Conservation (phyloP, 139 green algal species). For the Penium margaritaceum region DNA sequence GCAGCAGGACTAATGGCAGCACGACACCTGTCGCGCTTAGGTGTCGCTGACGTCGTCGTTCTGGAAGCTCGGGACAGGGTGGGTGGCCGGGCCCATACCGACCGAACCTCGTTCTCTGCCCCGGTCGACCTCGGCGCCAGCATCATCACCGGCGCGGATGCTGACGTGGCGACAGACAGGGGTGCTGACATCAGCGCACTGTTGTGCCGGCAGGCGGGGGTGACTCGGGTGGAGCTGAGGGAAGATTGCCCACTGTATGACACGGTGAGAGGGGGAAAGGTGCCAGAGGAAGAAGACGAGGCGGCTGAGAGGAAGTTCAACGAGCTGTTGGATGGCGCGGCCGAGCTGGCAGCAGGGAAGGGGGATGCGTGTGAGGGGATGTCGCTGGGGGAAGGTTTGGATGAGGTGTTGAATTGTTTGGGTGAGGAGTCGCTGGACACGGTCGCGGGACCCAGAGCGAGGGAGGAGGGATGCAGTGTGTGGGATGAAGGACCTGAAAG, state of each 20-base stretch:
- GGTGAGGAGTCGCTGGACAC: too few relatives aligned
- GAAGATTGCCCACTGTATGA: conserved; percentile 62
- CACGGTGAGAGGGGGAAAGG: conserved; percentile 46
- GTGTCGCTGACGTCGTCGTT: conserved; percentile 50
- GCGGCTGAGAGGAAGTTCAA: conserved; percentile 55
- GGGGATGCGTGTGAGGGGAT: conserved; percentile 6
- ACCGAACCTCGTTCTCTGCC: conserved; percentile 49
- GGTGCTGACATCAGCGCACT: conserved; percentile 16
- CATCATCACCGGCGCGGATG: conserved; percentile 66
- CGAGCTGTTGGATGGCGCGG: conserved; percentile 59
- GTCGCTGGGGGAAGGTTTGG: conserved; percentile 25
- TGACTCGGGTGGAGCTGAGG: conserved; percentile 53
- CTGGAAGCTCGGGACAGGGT: conserved; percentile 72
- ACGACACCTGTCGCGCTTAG: conserved; percentile 10
- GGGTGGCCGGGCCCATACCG: conserved; percentile 71
- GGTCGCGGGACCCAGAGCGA: too few relatives aligned
- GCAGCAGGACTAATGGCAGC: conserved; percentile 23
- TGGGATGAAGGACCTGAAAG: too few relatives aligned
- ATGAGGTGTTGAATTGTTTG: conserved; percentile 17
- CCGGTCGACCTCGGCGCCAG: conserved; percentile 78
- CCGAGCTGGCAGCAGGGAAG: conserved; percentile 22
- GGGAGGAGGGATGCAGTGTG: too few relatives aligned
- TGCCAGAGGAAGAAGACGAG: conserved; percentile 43
- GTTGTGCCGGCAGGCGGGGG: conserved; percentile 41
- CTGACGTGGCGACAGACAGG: conserved; percentile 16